Evolutionary conservation across 495 filamentous ascomycete genomes (phyloP), one percentile per base, ranked within the genome.

Genomic region (Glarea lozoyensis): DNA sequence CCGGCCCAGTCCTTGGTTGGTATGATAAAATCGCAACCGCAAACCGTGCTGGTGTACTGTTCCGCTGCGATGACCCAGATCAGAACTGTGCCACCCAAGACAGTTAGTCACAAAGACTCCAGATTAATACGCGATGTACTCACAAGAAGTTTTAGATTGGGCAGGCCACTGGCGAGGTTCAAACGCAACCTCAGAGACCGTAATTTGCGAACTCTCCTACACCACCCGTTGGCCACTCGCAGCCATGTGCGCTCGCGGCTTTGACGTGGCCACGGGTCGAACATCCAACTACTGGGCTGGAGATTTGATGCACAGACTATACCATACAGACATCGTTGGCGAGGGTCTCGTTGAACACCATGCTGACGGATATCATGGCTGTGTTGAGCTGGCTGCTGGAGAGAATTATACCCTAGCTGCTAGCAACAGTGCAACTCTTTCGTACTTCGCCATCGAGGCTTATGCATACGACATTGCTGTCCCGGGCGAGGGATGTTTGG

Each of bases 31-130:
- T 78, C 19, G 57, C 70, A 48, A 62, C 56, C 34, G 72, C 62
- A 0, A 63, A 74, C 30, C 64, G 65, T n/a, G 50, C 55, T 4
- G 59, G 61, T 11, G 61, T 73, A 11, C 49, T 71, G 10, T 76
- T 78, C 48, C 64, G 74, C 9, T 78, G 76, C 45, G 77, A 81
- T 45, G 69, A 80, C 43, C 62, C 68, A 1, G 77, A 81, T 46
- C 54, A 62, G 0, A 78, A 80, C 58, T 80, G 73, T n/a, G n/a
- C n/a, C 42, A 53, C 52, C 3, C 55, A 68, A 29, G 64, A 66
- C 34, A 66, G 67, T 68, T 54, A 25, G 39, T 40, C 10, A 15
- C 34, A 0, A 16, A 17, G 18, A 23, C 24, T 24, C 20, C 34
- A 18, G 12, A 11, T 29, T n/a, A 11, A 31, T 22, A 40, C 15